Evolutionary conservation across 306 rosid genomes (phyloP).

Genomic region (Dicorynia guianensis): DNA sequence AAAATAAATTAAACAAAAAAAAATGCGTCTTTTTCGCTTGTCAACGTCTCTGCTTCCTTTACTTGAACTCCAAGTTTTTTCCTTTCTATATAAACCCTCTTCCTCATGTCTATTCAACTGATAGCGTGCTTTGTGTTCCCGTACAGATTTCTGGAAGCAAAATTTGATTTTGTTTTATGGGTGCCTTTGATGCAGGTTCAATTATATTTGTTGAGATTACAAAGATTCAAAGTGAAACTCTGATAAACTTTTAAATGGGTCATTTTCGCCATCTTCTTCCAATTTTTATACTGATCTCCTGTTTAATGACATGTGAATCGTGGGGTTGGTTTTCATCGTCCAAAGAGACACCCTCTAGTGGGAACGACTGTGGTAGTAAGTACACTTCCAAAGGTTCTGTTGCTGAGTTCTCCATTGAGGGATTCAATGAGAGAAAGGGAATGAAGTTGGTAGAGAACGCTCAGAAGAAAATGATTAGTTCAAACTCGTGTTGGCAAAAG

Average conservation of each 20-base stretch:
- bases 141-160: conserved; percentile 2
- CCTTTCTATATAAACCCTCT: too few species aligned
- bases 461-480: conserved; percentile 51
- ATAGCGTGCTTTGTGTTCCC: background rate
- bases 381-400: conserved; percentile 42
- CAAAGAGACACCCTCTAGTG: conserved; percentile 36
- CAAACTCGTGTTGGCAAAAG: conserved; percentile 75
- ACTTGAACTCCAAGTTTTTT: conserved; percentile 50
- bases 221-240: background rate
- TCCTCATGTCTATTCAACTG: background rate
- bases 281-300: conserved; percentile 40
- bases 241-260: conserved; percentile 47
- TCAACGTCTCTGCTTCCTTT: conserved; percentile 11
- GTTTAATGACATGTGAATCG: conserved; percentile 48
- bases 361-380: conserved; percentile 20
- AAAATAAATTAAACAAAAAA: background rate
- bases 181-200: conserved; percentile 39
- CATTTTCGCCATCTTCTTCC: conserved; percentile 25
- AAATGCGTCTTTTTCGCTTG: background rate
- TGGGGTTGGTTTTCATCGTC: conserved; percentile 78
- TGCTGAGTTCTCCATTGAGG: conserved; percentile 70
- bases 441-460: conserved; percentile 59
- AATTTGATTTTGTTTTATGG: background rate
- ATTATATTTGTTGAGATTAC: background rate
- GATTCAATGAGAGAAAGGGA: conserved; percentile 62